phyloP scores from a whole-genome alignment of 2,329 filamentous ascomycete species.

The Remersonia thermophila region DNA sequence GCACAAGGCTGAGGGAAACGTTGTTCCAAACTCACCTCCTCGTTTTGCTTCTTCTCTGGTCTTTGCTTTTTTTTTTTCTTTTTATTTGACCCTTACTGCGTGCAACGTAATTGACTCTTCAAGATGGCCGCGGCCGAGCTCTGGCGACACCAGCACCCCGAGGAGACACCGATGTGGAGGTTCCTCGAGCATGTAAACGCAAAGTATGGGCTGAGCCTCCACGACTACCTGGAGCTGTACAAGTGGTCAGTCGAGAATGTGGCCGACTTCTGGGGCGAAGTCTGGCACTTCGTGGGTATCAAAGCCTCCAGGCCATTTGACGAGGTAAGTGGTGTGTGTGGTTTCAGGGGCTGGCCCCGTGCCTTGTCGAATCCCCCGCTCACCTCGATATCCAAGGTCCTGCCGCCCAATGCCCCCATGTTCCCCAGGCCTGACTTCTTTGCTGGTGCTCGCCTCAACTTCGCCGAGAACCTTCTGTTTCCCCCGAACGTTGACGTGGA shows the following conservation, averaged over 20 bases:
- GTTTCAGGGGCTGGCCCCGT: neutral
- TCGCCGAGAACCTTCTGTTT: conserved; percentile 88
- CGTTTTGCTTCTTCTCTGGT: too few relatives aligned
- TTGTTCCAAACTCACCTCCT: too few relatives aligned
- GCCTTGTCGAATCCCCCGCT: conserved; percentile 1
- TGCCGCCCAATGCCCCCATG: conserved; percentile 56
- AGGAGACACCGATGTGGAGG: conserved; percentile 56
- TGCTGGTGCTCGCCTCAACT: conserved; percentile 66
- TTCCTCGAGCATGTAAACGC: conserved; percentile 60
- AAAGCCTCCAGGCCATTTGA: conserved; percentile 52
- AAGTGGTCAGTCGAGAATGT: conserved; percentile 73
- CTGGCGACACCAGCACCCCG: conserved; percentile 58
- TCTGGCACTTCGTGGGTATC: conserved; percentile 75
- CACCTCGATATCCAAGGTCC: conserved; percentile 38
- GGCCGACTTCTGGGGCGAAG: conserved; percentile 68
- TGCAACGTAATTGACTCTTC: too few relatives aligned
- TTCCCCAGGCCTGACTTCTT: conserved; percentile 87
- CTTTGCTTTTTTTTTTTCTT: too few relatives aligned
- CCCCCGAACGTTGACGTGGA: conserved; percentile 46
- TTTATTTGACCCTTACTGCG: too few relatives aligned
- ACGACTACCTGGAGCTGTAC: conserved; percentile 64
- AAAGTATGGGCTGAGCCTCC: conserved; percentile 50
- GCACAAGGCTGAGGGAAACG: too few relatives aligned
- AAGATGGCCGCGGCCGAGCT: conserved; percentile 33
- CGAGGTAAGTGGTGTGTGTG: conserved; percentile 32